Percentiles rank a stretch among this genome's conserved stretches.
phyloP scores from a whole-genome alignment of 768 basidiomycete genomes.

The Dentipellis fragilis region DNA sequence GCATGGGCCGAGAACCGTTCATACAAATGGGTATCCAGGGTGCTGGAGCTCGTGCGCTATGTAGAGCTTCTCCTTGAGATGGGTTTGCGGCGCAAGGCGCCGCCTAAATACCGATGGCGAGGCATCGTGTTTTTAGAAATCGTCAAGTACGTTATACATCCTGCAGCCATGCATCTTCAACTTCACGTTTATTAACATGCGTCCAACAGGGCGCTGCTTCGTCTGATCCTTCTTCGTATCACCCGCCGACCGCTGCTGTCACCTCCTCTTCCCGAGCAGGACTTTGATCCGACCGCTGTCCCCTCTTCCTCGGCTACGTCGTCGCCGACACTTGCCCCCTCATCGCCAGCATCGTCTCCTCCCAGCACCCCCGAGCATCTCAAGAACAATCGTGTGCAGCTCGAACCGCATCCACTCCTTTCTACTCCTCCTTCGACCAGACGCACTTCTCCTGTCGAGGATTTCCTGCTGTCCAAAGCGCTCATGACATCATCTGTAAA shows the following conservation, averaged over 20 bases:
- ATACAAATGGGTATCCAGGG: conserved; percentile 75
- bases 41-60: conserved; percentile 69
- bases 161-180: not conserved
- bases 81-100: conserved; percentile 64
- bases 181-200: conserved; percentile 9
- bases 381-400: conserved; percentile 61
- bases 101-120: conserved; percentile 60
- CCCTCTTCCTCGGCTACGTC: conserved; percentile 34
- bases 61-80: conserved; percentile 86
- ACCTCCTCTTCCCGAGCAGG: conserved; percentile 79
- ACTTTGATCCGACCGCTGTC: conserved; percentile 68
- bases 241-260: conserved; percentile 70
- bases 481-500: conserved; percentile 64
- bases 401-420: conserved; percentile 57
- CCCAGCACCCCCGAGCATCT: conserved; percentile 70
- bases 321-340: conserved; percentile 52
- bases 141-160: conserved; percentile 59
- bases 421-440: conserved; percentile 39
- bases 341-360: conserved; percentile 45
- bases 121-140: conserved; percentile 68
- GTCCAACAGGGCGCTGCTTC: conserved; percentile 54
- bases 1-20: conserved; percentile 64
- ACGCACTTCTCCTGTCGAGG: conserved; percentile 56
- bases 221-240: conserved; percentile 60
- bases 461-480: conserved; percentile 76